Base-by-base conservation (phyloP, 257 asterid species). In the Fraxinus pennsylvanica region DNA sequence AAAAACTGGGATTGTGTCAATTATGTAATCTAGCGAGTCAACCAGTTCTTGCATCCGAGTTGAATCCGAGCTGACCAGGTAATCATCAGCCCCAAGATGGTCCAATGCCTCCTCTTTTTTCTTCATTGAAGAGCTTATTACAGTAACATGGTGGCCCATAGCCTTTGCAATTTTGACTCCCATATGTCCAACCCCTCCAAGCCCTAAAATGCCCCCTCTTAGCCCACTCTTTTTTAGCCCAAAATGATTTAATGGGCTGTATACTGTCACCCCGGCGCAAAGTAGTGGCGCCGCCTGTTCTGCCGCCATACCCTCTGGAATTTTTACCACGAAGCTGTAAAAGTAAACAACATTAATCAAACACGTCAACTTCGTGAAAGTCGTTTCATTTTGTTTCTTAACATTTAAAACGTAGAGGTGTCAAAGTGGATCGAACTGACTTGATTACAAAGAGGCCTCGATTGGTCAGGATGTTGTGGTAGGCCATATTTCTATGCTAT, bases 161-260 rank as follows among this genome's bases (percentile, higher is more conserved):
- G 97, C 98, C 81, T 95, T 95, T 0, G 98, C 99, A 57, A 95
- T 87, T 79, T 87, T 93, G 72, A 95, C 99, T 14, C 98, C 99
- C 98, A 95, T 93, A 67, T 95, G 99, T 8, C 99, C 99, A 27
- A 95, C 99, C 1, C 99, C 99, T 27, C 99, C 98, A 0, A 95
- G 96, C 38, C 99, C 99, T 76, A 93, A 73, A 6, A 95, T 88
- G 0, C 77, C 99, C 17, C 99, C 99, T 78, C 91, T 83, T 33
- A 95, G 79, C 13, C 98, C 99, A 63, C 92, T 88, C 71, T 84
- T 32, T 39, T 76, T 93, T 3, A 87, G 81, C 25, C 96, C 96
- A 65, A 91, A 95, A 84, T 95, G 99, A 77, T 87, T 87, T 47
- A 95, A 78, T 54, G 99, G 99, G 32, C 99, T 95, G 87, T 88